Conservation (phyloP, 768 basidiomycete genomes). For the Amanita molliuscula region DNA sequence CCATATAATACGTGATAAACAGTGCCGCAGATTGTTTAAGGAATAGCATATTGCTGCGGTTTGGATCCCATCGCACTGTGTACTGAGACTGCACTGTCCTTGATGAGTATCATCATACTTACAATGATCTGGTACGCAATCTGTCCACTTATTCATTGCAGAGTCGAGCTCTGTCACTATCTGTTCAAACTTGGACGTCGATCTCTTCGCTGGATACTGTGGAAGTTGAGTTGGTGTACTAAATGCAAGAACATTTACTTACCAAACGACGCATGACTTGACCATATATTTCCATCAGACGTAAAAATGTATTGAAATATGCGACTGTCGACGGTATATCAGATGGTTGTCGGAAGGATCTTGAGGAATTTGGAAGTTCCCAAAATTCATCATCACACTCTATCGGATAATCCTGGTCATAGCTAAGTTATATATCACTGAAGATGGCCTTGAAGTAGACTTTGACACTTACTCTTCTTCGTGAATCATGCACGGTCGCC, state of each 20-base stretch:
- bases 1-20: constrained; percentile 38
- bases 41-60: constrained; percentile 28
- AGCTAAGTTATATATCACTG: constrained; percentile 32
- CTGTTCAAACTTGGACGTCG: constrained; percentile 17
- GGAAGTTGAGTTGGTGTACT: too few relatives aligned
- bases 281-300: too few relatives aligned
- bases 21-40: constrained; percentile 57
- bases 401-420: constrained; percentile 71
- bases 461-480: constrained; percentile 53
- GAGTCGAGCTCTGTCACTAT: constrained; percentile 66
- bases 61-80: constrained; percentile 43
- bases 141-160: constrained; percentile 62
- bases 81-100: neutral
- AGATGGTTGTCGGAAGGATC: constrained; percentile 56
- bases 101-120: constrained; percentile 11
- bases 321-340: too few relatives aligned
- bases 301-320: too few relatives aligned
- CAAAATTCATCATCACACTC: constrained; percentile 82
- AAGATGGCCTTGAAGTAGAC: neutral
- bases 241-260: too few relatives aligned
- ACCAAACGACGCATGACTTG: too few relatives aligned
- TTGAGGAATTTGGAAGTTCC: constrained; percentile 38
- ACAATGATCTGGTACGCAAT: constrained; percentile 53
- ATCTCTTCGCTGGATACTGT: too few relatives aligned
- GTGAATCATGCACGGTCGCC: constrained; percentile 42